Base-by-base conservation (phyloP, 2,329 filamentous ascomycete species). In the Fusarium buharicum region DNA sequence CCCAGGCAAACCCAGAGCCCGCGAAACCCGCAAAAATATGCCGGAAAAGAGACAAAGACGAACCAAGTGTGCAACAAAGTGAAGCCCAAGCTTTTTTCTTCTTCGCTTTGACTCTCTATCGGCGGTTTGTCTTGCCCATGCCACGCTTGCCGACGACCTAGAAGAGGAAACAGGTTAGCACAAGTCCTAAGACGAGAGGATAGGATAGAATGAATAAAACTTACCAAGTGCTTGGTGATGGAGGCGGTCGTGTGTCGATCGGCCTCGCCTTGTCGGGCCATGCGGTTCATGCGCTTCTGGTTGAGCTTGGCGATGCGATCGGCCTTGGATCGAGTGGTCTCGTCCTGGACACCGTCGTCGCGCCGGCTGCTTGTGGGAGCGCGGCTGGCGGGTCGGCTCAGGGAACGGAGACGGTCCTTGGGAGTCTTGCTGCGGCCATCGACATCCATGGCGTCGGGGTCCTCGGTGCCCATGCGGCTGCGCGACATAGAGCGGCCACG, bases 221-320 rank as follows among this genome's bases (percentile, higher is more conserved):
- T 77, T 84, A 96, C 90, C 86, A 99, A 83, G 81, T 98, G 95
- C 82, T 96, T 99, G 62, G 89, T 86, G 78, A 96, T 79, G 49
- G 91, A 85, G 33, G 91, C 90, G 52, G 89, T 89, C 61, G 88
- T 87, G 80, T 98, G 94, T 75, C 96, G 88, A 84, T 99, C 95
- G 61, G 90, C 93, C 82, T 99, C 95, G 83, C 95, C 95, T 84
- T 96, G 92, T 77, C 93, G 89, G 39, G 95, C 95, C 90, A 96
- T 95, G 66, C 94, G 87, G 83, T 99, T 99, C 93, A 96, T 97
- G 86, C 93, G 94, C 85, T 94, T 93, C 88, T 99, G 96, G 72
- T 89, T 85, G 75, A 99, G 80, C 85, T 97, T 98, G 74, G 88
- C 85, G 75, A 96, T 82, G 72, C 90, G 88, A 77, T 97, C 93